Percentiles rank a stretch among this genome's conserved stretches.
Conservation (phyloP, 331 rosid genomes). For the Erythrophleum ivorense region DNA sequence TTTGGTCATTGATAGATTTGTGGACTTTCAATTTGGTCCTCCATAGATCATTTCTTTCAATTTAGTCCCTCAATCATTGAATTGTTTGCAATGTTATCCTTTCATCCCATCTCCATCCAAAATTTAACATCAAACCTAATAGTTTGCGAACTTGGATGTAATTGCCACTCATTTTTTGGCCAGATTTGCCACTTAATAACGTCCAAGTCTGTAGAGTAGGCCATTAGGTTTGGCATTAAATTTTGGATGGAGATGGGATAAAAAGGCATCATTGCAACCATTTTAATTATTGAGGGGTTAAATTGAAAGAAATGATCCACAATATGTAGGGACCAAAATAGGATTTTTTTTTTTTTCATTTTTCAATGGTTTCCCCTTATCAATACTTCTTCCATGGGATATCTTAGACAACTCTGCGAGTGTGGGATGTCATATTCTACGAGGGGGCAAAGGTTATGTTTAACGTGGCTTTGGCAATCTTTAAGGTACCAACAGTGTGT, state of each 20-base stretch:
- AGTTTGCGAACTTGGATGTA: neutral
- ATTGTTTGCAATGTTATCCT: neutral
- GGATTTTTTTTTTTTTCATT: neutral
- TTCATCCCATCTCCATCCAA: slow-evolving; percentile 2
- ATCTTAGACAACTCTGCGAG: slow-evolving; percentile 84
- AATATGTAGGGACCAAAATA: neutral
- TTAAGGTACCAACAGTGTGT: slow-evolving; percentile 62
- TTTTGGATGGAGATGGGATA: neutral
- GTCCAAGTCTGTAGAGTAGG: neutral
- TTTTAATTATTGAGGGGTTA: neutral
- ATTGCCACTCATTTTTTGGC: too few species aligned
- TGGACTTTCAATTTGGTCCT: neutral
- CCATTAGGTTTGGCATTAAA: neutral
- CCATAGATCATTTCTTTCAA: neutral
- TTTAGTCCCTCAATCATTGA: neutral
- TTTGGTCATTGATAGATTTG: neutral
- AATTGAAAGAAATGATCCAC: neutral
- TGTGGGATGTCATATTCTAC: slow-evolving; percentile 95
- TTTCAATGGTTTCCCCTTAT: slow-evolving; percentile 20
- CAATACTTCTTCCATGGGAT: slow-evolving; percentile 40
- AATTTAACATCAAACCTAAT: neutral
- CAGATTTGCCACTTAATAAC: too few species aligned
- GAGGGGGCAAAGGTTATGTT: slow-evolving; percentile 99
- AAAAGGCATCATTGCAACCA: neutral
- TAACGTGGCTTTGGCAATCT: slow-evolving; percentile 95